Conservation (phyloP, 2,329 filamentous ascomycete genomes). For the Pyrenophora graminea region DNA sequence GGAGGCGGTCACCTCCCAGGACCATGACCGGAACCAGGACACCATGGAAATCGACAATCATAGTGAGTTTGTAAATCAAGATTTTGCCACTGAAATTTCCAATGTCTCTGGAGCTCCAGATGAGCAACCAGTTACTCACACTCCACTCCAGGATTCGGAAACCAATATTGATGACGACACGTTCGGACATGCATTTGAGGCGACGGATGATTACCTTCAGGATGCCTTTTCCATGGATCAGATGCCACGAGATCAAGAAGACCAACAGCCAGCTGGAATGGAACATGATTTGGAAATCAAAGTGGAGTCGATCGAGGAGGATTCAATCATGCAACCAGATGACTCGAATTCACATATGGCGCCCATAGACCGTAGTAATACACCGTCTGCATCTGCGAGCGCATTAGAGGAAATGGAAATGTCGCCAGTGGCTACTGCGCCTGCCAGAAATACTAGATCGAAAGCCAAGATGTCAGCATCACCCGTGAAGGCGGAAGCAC, state of each 20-base stretch:
- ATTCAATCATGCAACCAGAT: constrained; percentile 8
- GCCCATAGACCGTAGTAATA: not conserved
- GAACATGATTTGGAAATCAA: constrained; percentile 27
- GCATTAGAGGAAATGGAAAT: constrained; percentile 29
- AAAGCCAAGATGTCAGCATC: constrained; percentile 34
- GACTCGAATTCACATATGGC: constrained; percentile 5
- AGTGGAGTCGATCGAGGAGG: constrained; percentile 39
- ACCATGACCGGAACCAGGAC: constrained; percentile 1
- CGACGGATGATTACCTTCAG: constrained; percentile 12
- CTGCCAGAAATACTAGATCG: constrained; percentile 40
- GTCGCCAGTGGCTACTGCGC: constrained; percentile 29
- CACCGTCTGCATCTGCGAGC: constrained; percentile 1
- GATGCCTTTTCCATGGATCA: constrained; percentile 8
- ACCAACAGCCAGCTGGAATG: constrained; percentile 2
- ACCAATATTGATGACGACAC: not conserved
- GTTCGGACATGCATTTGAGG: constrained; percentile 9
- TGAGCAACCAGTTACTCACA: constrained; percentile 8
- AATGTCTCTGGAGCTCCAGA: not conserved
- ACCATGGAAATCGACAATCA: constrained; percentile 3
- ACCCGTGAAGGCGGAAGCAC: constrained; percentile 21
- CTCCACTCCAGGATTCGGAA: constrained; percentile 4
- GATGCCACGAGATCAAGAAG: constrained; percentile 1
- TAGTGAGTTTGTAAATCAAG: constrained; percentile 18
- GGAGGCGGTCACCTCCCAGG: not conserved
- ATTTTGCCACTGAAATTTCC: constrained; percentile 8